Conservation (phyloP, 139 green algal species). For the Asterochloris sp. region DNA sequence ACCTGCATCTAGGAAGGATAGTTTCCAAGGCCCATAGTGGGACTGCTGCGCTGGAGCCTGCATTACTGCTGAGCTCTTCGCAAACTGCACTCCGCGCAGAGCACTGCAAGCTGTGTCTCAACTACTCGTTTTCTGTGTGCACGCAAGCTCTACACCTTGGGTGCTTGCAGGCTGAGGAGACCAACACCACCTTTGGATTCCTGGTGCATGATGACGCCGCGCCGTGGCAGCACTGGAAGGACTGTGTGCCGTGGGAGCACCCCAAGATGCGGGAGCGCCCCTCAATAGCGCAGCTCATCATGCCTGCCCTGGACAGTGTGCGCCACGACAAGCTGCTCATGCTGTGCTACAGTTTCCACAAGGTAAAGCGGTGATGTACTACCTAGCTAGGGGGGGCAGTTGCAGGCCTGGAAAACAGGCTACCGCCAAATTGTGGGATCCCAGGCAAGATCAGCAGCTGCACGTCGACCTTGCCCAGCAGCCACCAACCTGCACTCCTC, state of each 20-base stretch:
- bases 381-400: too few species aligned
- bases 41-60: too few species aligned
- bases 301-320: constrained; percentile 87
- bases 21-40: too few species aligned
- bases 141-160: background rate
- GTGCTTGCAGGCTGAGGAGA: constrained; percentile 14
- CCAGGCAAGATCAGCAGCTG: background rate
- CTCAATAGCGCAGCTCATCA: constrained; percentile 85
- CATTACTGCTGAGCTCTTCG: too few species aligned
- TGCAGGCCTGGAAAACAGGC: too few species aligned
- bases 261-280: constrained; percentile 67
- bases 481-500: background rate
- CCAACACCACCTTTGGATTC: constrained; percentile 82
- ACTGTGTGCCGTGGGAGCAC: constrained; percentile 83
- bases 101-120: too few species aligned
- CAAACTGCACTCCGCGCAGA: too few species aligned
- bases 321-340: constrained; percentile 81
- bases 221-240: constrained; percentile 77
- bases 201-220: constrained; percentile 61
- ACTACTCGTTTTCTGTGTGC: too few species aligned
- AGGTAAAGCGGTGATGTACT: constrained; percentile 6
- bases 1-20: too few species aligned
- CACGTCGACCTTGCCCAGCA: background rate
- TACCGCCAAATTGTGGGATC: background rate
- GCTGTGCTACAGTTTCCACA: constrained; percentile 66